phyloP scores from a whole-genome alignment of 306 rosid genomes.

The Carpinus viminea region DNA sequence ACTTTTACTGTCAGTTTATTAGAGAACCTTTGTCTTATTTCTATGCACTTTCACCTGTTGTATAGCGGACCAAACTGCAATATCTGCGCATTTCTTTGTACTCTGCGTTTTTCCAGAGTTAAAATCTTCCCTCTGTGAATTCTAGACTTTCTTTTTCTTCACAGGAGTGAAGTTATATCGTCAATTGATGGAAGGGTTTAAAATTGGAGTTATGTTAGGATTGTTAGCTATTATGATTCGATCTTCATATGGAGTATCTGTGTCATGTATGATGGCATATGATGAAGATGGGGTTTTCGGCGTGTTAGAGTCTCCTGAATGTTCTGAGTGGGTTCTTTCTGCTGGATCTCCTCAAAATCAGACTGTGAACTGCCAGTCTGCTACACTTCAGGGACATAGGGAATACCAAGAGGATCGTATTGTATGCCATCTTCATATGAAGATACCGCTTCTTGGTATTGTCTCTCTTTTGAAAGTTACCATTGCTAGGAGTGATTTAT shows the following conservation, averaged over 20 bases:
- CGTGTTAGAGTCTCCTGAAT: slow-evolving; percentile 5
- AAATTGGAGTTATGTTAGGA: background rate
- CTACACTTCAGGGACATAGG: slow-evolving; percentile 5
- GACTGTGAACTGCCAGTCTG: slow-evolving; percentile 8
- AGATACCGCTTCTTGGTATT: slow-evolving; percentile 1
- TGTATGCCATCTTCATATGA: slow-evolving; percentile 11
- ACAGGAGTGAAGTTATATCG: background rate
- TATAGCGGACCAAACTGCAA: background rate
- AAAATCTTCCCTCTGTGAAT: background rate
- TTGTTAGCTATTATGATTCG: background rate
- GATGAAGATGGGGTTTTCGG: background rate
- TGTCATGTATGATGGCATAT: background rate
- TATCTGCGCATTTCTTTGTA: background rate
- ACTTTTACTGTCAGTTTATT: background rate
- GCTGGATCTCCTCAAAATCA: background rate
- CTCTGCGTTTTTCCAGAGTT: background rate
- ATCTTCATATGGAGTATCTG: slow-evolving; percentile 3
- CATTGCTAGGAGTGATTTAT: background rate
- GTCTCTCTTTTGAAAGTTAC: background rate
- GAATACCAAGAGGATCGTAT: slow-evolving; percentile 11
- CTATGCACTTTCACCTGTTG: background rate
- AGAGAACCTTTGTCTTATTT: too few relatives aligned
- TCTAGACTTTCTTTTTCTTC: background rate
- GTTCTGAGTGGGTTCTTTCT: background rate
- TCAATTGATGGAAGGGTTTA: background rate